phyloP scores from a whole-genome alignment of 78 protist species.

The Dictyostelium discoideum region DNA sequence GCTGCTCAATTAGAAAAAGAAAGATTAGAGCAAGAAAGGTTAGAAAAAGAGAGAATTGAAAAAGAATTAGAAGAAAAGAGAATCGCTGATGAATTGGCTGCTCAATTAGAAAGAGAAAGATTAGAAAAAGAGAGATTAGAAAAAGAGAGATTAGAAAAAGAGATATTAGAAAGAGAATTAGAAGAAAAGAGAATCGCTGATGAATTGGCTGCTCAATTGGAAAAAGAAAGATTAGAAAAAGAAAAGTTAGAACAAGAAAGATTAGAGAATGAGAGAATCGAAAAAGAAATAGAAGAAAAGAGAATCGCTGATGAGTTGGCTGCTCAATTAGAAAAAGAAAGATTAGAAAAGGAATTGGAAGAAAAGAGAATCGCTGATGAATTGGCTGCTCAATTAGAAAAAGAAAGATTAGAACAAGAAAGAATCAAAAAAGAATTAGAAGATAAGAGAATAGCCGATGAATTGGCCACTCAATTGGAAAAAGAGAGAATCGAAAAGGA shows the following conservation, averaged over 20 bases:
- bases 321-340: no score
- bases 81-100: not conserved
- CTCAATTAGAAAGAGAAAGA: not conserved
- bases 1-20: not conserved
- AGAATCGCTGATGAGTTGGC: no score
- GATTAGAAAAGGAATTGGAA: not conserved
- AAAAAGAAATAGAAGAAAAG: not conserved
- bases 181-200: not conserved
- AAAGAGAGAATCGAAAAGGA: not conserved
- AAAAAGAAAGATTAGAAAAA: not conserved
- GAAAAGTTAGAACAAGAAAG: no score
- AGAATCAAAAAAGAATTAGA: not conserved
- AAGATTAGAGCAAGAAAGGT: not conserved
- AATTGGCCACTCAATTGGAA: not conserved
- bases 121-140: not conserved
- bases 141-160: not conserved
- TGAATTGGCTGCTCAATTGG: not conserved
- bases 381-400: not conserved
- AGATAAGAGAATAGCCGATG: not conserved
- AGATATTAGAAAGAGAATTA: not conserved
- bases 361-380: not conserved
- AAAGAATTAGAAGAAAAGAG: not conserved
- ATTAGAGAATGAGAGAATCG: not conserved
- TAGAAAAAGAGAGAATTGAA: not conserved
- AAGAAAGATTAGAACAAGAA: not conserved